Conservation (phyloP, 2,329 filamentous ascomycete species). For the Xylaria sp. region DNA sequence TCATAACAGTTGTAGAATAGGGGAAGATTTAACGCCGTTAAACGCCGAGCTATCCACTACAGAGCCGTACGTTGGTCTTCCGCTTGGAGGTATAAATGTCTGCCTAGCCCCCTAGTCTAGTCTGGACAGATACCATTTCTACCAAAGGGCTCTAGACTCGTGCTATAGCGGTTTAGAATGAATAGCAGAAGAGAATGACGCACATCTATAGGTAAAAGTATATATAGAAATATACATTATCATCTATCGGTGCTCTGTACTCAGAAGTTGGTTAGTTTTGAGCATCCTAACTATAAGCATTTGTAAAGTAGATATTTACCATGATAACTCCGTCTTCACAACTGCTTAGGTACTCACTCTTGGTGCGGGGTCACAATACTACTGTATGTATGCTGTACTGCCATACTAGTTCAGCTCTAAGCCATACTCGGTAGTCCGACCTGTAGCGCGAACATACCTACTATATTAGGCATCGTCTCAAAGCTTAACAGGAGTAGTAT, state of each 20-base stretch:
- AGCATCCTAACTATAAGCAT: too few species aligned
- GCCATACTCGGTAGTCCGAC: too few species aligned
- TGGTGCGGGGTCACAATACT: not conserved
- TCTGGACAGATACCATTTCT: too few species aligned
- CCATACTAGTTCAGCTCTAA: not conserved
- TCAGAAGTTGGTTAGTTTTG: too few species aligned
- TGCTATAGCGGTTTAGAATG: not conserved
- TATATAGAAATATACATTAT: not conserved
- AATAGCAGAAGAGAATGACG: too few species aligned
- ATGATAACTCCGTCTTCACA: not conserved
- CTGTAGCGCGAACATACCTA: not conserved
- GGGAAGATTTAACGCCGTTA: slow-evolving; percentile 15
- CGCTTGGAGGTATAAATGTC: too few species aligned
- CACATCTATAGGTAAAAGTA: not conserved
- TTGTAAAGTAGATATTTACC: not conserved
- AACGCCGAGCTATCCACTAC: slow-evolving; percentile 4
- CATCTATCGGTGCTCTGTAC: too few species aligned
- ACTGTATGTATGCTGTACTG: too few species aligned
- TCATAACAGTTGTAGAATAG: slow-evolving; percentile 10
- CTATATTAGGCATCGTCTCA: not conserved
- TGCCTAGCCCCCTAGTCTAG: too few species aligned
- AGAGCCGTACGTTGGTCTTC: too few species aligned
- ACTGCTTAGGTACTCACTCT: not conserved
- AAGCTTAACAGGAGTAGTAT: not conserved
- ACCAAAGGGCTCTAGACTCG: not conserved